phyloP scores from a whole-genome alignment of 129 eudicot species.

The Pulicaria dysenterica region DNA sequence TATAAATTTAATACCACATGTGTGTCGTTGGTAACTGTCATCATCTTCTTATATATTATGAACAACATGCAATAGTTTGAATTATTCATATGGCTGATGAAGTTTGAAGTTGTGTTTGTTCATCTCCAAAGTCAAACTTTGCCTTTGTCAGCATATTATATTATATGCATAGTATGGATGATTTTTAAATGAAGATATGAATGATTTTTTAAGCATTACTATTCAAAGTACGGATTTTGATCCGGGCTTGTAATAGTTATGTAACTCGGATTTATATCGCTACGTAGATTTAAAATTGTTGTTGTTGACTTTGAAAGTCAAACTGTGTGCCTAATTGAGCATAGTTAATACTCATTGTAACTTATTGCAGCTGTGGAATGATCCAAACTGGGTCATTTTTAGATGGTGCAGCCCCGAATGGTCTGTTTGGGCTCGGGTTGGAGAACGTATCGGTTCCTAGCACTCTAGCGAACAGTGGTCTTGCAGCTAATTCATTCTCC shows the following conservation, averaged over 20 bases:
- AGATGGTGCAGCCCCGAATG: slow-evolving; percentile 89
- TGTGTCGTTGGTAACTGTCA: not conserved
- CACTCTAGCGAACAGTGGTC: slow-evolving; percentile 73
- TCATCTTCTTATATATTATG: not conserved
- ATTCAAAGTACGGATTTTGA: not conserved
- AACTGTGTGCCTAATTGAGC: not conserved
- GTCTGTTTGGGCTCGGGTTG: slow-evolving; percentile 89
- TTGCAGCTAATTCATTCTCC: slow-evolving; percentile 91
- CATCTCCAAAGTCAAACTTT: not conserved
- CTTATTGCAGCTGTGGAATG: slow-evolving; percentile 72
- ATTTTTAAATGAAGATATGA: not conserved
- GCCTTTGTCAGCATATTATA: not conserved
- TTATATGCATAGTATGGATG: slow-evolving; percentile 1
- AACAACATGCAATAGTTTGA: not conserved
- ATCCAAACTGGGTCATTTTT: slow-evolving; percentile 86
- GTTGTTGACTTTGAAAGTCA: slow-evolving; percentile 8
- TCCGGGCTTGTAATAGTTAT: not conserved
- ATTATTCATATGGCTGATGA: not conserved
- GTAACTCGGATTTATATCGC: not conserved
- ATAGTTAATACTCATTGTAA: not conserved
- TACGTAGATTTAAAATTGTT: not conserved
- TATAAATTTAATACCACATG: not conserved
- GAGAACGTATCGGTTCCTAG: slow-evolving; percentile 83
- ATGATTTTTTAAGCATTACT: slow-evolving; percentile 3
- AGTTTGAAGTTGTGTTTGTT: not conserved